Percentiles rank a stretch among this genome's conserved stretches.
phyloP scores from a whole-genome alignment of 345 rosid species.

The Salix caprea region DNA sequence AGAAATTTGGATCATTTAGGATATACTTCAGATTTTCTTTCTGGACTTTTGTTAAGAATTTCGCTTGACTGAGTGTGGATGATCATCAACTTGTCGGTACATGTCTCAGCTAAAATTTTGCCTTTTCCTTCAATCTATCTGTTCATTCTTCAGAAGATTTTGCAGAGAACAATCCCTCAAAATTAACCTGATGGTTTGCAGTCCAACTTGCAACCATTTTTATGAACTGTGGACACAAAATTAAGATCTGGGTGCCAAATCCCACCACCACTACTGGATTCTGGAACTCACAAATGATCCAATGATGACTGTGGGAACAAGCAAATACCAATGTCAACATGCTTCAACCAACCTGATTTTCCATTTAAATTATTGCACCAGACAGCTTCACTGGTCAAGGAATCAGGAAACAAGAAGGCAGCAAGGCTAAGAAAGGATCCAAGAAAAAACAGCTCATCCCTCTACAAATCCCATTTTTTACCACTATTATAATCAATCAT shows the following conservation, averaged over 20 bases:
- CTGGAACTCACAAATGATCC: background rate
- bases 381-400: background rate
- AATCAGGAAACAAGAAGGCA: background rate
- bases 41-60: background rate
- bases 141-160: background rate
- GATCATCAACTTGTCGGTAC: background rate
- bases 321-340: background rate
- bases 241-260: background rate
- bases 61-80: constrained; percentile 3
- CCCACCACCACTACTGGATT: background rate
- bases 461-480: background rate
- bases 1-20: constrained; percentile 20
- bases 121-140: background rate
- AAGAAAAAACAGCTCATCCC: background rate
- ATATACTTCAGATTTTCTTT: constrained; percentile 23
- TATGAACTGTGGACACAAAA: background rate
- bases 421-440: background rate
- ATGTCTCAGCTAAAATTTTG: background rate
- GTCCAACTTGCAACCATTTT: constrained; percentile 3
- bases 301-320: background rate
- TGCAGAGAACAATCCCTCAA: background rate
- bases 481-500: background rate
- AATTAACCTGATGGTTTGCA: background rate
- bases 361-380: background rate
- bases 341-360: background rate